Conservation (phyloP, 1,139 yeast species). For the Kurtzmaniella quercitrusa region DNA sequence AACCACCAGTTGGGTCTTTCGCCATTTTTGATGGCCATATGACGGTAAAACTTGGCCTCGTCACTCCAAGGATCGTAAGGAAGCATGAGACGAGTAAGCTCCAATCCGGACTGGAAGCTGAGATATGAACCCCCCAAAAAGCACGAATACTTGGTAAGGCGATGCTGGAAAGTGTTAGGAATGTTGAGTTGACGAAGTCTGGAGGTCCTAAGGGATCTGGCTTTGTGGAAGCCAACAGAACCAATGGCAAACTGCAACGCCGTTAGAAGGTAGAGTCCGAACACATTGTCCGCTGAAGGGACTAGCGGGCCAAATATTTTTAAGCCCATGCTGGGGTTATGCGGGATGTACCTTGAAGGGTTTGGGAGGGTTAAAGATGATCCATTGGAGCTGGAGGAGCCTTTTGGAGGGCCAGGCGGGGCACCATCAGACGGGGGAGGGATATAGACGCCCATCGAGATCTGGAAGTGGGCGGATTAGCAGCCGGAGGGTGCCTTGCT, state of each 20-base stretch:
- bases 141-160: conserved; percentile 13
- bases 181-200: conserved; percentile 13
- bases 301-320: conserved; percentile 59
- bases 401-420: background rate
- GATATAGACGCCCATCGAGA: conserved; percentile 28
- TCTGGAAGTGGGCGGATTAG: background rate
- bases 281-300: conserved; percentile 56
- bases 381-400: conserved; percentile 2
- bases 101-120: conserved; percentile 41
- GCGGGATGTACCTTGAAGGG: conserved; percentile 23
- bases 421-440: conserved; percentile 23
- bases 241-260: conserved; percentile 48
- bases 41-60: conserved; percentile 49
- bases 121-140: conserved; percentile 19
- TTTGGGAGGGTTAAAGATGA: conserved; percentile 18
- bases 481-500: background rate
- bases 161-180: conserved; percentile 12
- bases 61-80: conserved; percentile 66
- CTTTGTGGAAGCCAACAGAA: conserved; percentile 19
- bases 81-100: conserved; percentile 41
- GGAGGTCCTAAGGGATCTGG: conserved; percentile 14
- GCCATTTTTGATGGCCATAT: conserved; percentile 39
- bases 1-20: conserved; percentile 50
- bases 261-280: conserved; percentile 45
- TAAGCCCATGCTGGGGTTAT: conserved; percentile 54